Percentiles rank a stretch among this genome's conserved stretches.
Evolutionary conservation across 1,284 basidiomycete genomes (phyloP).

Genomic region (Boletus nobilissimus): DNA sequence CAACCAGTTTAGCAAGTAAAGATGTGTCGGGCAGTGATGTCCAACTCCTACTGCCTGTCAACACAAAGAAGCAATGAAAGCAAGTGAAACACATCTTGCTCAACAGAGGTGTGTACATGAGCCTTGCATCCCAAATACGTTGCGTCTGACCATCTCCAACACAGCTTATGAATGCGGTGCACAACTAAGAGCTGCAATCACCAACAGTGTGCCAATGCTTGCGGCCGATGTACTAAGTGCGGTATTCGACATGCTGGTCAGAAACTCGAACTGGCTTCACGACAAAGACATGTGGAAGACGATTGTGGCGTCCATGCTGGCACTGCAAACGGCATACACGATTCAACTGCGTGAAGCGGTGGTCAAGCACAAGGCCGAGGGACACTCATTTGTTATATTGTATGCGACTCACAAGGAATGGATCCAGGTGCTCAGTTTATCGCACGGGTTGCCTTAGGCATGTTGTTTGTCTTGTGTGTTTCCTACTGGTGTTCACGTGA

Average conservation of each 20-base stretch:
- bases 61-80: conserved; percentile 78
- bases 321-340: conserved; percentile 67
- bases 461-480: too few species aligned
- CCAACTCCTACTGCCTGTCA: conserved; percentile 73
- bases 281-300: conserved; percentile 80
- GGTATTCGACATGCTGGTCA: conserved; percentile 71
- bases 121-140: neutral
- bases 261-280: conserved; percentile 68
- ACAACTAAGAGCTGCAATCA: conserved; percentile 65
- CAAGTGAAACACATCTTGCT: conserved; percentile 74
- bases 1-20: conserved; percentile 50
- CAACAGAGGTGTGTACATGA: conserved; percentile 63
- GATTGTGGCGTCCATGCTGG: conserved; percentile 63
- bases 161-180: conserved; percentile 70
- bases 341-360: conserved; percentile 73
- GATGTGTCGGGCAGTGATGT: conserved; percentile 56
- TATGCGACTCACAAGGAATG: conserved; percentile 78
- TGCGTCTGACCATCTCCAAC: conserved; percentile 10
- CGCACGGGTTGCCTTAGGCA: conserved; percentile 26
- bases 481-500: too few species aligned
- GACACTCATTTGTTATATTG: conserved; percentile 69
- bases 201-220: conserved; percentile 70
- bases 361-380: conserved; percentile 67
- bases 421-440: conserved; percentile 66
- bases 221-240: conserved; percentile 71